Percentiles rank a stretch among this genome's conserved stretches.
These are phyloP conservation scores for Entomortierella chlamydospora DNA, from an alignment of 192 early-diverging fungal genomes.

Conservation along the genomic window DNA sequence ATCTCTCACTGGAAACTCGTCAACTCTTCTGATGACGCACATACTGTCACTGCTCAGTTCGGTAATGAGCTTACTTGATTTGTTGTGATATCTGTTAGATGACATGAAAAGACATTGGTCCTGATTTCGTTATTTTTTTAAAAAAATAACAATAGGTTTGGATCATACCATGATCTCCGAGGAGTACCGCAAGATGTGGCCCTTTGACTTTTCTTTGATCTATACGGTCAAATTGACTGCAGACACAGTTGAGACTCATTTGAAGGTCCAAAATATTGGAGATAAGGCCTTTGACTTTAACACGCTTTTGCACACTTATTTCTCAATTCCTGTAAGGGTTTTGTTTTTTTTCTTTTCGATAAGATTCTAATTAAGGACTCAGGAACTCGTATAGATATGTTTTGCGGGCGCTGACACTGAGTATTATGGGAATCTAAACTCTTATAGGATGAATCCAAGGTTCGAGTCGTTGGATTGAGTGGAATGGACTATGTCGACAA, in stretches of 20 bases:
- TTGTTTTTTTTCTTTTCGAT: background rate
- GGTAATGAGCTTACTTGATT: constrained; percentile 7
- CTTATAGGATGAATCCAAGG: constrained; percentile 68
- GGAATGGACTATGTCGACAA: constrained; percentile 79
- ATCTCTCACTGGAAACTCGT: constrained; percentile 44
- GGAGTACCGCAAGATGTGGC: constrained; percentile 69
- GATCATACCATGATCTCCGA: constrained; percentile 67
- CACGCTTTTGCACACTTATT: constrained; percentile 94
- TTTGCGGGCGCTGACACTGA: background rate
- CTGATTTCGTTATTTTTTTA: too few species aligned
- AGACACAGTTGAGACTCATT: constrained; percentile 75
- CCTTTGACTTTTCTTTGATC: constrained; percentile 77
- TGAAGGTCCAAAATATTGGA: constrained; percentile 84
- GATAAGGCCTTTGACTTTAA: constrained; percentile 81
- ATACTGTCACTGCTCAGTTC: constrained; percentile 31
- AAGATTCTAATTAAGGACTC: too few species aligned
- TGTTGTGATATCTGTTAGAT: background rate
- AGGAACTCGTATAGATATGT: background rate
- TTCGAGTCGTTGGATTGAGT: constrained; percentile 74
- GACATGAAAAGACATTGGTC: background rate
- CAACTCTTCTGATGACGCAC: constrained; percentile 28
- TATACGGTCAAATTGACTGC: constrained; percentile 86
- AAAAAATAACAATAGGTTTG: constrained; percentile 65
- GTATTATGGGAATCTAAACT: background rate
- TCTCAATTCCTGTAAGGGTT: constrained; percentile 67